Conservation (phyloP, 768 basidiomycete species). For the Trametes coccinea region DNA sequence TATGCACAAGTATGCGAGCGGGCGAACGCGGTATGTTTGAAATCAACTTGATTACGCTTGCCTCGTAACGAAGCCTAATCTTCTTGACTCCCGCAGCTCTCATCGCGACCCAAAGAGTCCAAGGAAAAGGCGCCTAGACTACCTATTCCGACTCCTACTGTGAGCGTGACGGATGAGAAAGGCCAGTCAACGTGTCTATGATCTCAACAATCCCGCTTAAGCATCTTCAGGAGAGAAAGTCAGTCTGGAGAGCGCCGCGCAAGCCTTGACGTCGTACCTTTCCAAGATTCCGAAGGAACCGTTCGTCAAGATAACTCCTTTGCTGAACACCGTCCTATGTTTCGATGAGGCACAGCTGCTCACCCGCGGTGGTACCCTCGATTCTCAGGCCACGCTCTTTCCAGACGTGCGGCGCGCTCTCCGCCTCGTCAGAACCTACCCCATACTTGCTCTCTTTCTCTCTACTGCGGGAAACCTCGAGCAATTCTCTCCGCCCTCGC, state of each 20-base stretch:
- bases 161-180: background rate
- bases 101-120: background rate
- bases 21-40: too few relatives aligned
- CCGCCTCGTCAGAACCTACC: slow-evolving; percentile 9
- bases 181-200: background rate
- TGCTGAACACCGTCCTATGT: slow-evolving; percentile 20
- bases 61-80: background rate
- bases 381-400: background rate
- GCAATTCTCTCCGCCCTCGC: slow-evolving; percentile 7
- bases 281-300: background rate
- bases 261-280: background rate
- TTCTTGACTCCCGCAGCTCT: background rate
- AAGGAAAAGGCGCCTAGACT: too few relatives aligned
- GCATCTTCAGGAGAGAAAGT: background rate
- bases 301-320: background rate
- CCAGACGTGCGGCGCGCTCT: slow-evolving; percentile 20
- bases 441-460: slow-evolving; percentile 28
- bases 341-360: slow-evolving; percentile 30
- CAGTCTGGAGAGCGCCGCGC: background rate
- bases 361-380: background rate
- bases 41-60: background rate
- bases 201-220: background rate
- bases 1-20: too few relatives aligned
- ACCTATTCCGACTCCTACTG: background rate
- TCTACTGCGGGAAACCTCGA: slow-evolving; percentile 27